Evolutionary conservation across 257 asterid genomes (phyloP).

Genomic region (Knoxia roxburghii): DNA sequence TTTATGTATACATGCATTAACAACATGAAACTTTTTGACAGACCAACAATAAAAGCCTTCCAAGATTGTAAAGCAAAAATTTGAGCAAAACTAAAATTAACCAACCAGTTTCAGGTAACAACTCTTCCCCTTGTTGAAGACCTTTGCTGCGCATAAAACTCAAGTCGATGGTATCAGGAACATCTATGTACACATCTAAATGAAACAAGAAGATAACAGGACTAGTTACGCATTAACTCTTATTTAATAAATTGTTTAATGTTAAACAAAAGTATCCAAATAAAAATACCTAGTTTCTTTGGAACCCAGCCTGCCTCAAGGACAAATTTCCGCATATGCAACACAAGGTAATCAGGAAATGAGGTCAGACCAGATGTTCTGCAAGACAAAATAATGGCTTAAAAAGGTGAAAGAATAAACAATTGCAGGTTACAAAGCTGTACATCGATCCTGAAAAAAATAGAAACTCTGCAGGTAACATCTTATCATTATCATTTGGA

Average conservation of each 20-base stretch:
- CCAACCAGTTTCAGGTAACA: constrained; percentile 74
- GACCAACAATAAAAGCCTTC: background rate
- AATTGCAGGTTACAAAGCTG: background rate
- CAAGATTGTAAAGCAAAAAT: background rate
- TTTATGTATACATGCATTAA: background rate
- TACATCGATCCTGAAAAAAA: background rate
- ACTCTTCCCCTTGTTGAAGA: constrained; percentile 88
- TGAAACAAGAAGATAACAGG: constrained; percentile 16
- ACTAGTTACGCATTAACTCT: constrained; percentile 13
- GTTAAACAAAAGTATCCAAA: constrained; percentile 15
- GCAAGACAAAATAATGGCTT: constrained; percentile 23
- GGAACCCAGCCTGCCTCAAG: constrained; percentile 98
- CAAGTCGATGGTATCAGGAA: constrained; percentile 85
- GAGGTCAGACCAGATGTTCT: constrained; percentile 93
- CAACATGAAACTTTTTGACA: background rate
- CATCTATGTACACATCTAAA: constrained; percentile 87
- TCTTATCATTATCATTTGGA: too few relatives aligned
- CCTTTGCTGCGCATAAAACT: constrained; percentile 91
- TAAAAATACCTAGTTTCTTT: constrained; percentile 68
- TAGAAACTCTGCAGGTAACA: background rate
- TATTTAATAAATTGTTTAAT: constrained; percentile 8
- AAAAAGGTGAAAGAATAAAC: background rate
- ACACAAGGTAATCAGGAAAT: constrained; percentile 86
- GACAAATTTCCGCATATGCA: constrained; percentile 94
- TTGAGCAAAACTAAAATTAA: background rate